Base-by-base conservation (phyloP, 2,329 filamentous ascomycete genomes). In the Claviceps arundinis region DNA sequence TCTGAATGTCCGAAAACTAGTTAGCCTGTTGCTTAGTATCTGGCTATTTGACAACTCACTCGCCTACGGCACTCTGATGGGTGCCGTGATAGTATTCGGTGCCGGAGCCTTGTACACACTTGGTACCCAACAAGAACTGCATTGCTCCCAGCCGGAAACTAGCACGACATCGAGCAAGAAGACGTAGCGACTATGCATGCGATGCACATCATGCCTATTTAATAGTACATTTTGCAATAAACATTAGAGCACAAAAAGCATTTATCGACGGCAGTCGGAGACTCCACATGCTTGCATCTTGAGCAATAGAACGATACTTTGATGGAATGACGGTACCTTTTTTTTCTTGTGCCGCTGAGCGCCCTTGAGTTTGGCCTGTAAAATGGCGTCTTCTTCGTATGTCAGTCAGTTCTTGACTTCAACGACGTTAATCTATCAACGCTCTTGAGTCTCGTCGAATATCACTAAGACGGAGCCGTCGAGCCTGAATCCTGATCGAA, bases 41-140 rank as follows among this genome's bases (percentile, higher is more conserved):
- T 91, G 89, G 78, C 68, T 98, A 1, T 98, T 98, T 69, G 93
- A 91, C 5, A 96, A 98, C 65, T 70, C 77, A 41, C 73, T 98
- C 57, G 81, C 85, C 13, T 70, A 75, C 0, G 84, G 88, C 41
- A 95, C 95, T 55, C 68, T 95, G 50, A 54, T 88, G 4, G 93
- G 93, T 3, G 90, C 91, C 0, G 73, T 81, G 5, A 74, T 97
- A 56, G 93, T 98, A 7, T 98, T 97, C 69, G 79, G 85, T 14
- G 88, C 89, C 0, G 93, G 90, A n/a, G 91, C 84, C 0, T 66
- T 97, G 56, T 98, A 98, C 70, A 90, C 88, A 2, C 77, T 90
- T 61, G 90, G 94, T 57, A 72, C 75, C 43, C 62, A 58, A 51
- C 56, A 59, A 48, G 62, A 59, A 52, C 45, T 47, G 4, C 47